These are phyloP conservation scores for Lineolata rhizophorae DNA, from an alignment of 495 filamentous ascomycete species.

Conservation along the genomic window DNA sequence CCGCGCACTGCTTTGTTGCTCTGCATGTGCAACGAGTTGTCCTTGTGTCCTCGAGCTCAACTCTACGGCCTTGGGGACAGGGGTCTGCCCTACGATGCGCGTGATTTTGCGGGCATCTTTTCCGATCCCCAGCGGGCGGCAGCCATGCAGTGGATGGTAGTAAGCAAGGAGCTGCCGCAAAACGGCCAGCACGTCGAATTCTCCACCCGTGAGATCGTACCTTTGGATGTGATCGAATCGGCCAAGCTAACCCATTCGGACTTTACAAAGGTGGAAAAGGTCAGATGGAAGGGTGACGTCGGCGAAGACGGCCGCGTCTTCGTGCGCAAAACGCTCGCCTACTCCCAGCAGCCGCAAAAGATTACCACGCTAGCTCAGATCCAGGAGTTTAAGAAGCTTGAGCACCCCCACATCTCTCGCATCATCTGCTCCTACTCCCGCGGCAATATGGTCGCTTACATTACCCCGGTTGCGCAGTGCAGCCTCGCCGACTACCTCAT, in stretches of 20 bases:
- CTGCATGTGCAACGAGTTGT: constrained; percentile 10
- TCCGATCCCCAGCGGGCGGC: constrained; percentile 8
- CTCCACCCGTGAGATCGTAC: constrained; percentile 7
- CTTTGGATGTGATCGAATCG: constrained; percentile 7
- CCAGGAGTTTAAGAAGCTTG: constrained; percentile 7
- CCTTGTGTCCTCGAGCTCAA: constrained; percentile 8
- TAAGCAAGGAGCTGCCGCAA: constrained; percentile 10
- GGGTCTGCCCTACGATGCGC: constrained; percentile 10
- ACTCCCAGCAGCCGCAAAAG: constrained; percentile 7
- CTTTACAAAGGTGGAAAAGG: constrained; percentile 9
- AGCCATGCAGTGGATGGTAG: constrained; percentile 11
- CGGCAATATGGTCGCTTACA: constrained; percentile 7
- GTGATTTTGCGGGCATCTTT: constrained; percentile 8
- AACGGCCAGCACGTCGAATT: constrained; percentile 12
- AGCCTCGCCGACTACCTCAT: constrained; percentile 10
- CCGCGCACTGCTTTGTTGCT: constrained; percentile 10
- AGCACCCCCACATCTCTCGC: constrained; percentile 11
- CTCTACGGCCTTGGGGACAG: constrained; percentile 12
- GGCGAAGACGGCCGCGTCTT: constrained; percentile 3
- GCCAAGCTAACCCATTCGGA: constrained; percentile 4
- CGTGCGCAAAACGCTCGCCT: constrained; percentile 10
- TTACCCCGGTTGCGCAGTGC: constrained; percentile 9
- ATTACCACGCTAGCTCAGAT: constrained; percentile 8
- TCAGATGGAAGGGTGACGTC: constrained; percentile 6
- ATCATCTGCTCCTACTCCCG: constrained; percentile 11